Base-by-base conservation (phyloP, 495 filamentous ascomycete species). In the Elaphomyces granulatus region DNA sequence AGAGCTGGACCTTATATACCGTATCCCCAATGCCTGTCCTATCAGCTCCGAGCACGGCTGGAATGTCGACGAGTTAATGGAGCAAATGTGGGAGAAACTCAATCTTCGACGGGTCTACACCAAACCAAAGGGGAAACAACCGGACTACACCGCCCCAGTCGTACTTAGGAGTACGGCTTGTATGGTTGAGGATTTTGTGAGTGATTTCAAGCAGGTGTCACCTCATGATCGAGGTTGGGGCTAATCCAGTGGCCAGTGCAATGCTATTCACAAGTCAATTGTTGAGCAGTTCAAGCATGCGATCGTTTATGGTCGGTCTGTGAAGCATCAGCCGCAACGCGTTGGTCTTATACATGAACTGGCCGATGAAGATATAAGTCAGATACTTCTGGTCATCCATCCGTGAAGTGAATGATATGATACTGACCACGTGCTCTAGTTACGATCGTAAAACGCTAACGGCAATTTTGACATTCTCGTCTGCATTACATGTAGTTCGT, bases 1-100 rank as follows among this genome's bases (percentile, higher is more conserved):
- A 59, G 90, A 98, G 58, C 67, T 98, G 45, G 90, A 98, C 59
- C 66, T 98, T 36, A 66, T 98, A 19, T 98, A 98, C 60, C 77
- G 90, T 34, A 98, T 98, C 46, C 90, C 90, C 30, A 90, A 96
- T 59, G 85, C 90, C 23, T 86, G 84, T 43, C 90, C 90, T 12
- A 95, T 98, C 61, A 94, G 85, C 56, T 87, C 88, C 36, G 90
- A 96, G 60, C 87, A 95, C 61, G 92, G 88, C 28, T 98, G 90
- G 90, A 98, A 98, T 58, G 67, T 98, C 20, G 90, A 98, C 56
- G 90, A 98, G 66, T 66, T 98, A 44, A 63, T 98, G 67, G 90
- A 96, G 62, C 74, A 78, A 63, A 95, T 95, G 88, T 98, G 90
- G 90, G 85, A 94, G 44, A 93, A 93, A 66, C 72, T 96, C 51